Conservation (phyloP, 768 basidiomycete species). For the Udeniomyces megalosporus region DNA sequence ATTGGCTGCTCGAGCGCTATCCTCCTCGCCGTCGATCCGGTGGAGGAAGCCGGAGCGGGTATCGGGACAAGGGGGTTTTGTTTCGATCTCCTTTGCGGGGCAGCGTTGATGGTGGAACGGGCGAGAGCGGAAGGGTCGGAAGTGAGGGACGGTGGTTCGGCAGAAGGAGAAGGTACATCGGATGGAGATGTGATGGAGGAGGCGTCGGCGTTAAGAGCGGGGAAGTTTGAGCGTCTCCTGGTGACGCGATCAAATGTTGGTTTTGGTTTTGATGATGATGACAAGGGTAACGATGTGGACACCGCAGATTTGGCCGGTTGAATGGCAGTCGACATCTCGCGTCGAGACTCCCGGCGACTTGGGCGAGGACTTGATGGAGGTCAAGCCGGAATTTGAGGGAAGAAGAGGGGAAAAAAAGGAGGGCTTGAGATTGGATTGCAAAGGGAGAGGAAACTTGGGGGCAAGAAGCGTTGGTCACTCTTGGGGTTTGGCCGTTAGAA, state of each 20-base stretch:
- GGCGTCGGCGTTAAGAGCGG: too few species aligned
- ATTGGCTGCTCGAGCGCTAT: neutral
- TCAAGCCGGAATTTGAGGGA: too few species aligned
- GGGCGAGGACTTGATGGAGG: too few species aligned
- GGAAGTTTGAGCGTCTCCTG: too few species aligned
- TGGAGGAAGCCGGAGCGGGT: neutral
- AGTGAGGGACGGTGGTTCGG: neutral
- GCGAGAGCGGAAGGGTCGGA: neutral
- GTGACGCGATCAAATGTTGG: too few species aligned
- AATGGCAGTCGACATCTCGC: neutral
- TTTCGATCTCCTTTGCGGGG: neutral
- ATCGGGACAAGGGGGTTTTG: neutral
- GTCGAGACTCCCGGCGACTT: neutral
- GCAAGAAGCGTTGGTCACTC: too few species aligned
- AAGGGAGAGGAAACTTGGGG: too few species aligned
- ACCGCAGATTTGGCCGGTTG: too few species aligned
- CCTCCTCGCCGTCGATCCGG: neutral
- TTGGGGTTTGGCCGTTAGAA: neutral
- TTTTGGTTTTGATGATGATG: too few species aligned
- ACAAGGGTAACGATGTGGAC: too few species aligned
- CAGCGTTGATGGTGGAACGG: neutral
- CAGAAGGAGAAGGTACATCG: neutral
- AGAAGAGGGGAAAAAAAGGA: neutral
- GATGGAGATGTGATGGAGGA: neutral
- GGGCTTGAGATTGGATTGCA: neutral